A percentile compares a stretch with the other conserved stretches of the same genome.
These are phyloP conservation scores for Ensete glaucum DNA, from an alignment of 176 grass and related monocot genomes.

Conservation along the genomic window DNA sequence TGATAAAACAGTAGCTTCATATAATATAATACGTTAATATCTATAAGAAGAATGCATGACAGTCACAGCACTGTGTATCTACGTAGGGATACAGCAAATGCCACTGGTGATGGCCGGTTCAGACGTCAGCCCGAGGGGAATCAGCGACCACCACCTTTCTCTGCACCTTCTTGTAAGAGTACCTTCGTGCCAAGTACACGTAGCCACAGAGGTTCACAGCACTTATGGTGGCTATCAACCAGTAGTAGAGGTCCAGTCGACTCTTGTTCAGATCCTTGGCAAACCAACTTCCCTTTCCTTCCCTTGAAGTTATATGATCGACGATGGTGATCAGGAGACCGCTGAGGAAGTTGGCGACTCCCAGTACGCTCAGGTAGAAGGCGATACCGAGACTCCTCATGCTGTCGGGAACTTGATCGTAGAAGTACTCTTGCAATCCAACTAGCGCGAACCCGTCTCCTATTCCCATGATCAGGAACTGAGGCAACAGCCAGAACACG, in stretches of 20 bases:
- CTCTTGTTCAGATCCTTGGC: slow-evolving; percentile 53
- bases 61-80: no score
- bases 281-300: slow-evolving; percentile 40
- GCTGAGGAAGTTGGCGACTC: slow-evolving; percentile 55
- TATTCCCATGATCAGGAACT: slow-evolving; percentile 50
- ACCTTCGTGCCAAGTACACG: slow-evolving; percentile 31
- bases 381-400: slow-evolving; percentile 92
- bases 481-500: slow-evolving; percentile 59
- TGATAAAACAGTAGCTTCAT: no score
- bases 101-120: no score
- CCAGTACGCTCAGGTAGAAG: slow-evolving; percentile 66
- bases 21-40: no score
- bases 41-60: no score
- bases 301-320: slow-evolving; percentile 24
- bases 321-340: slow-evolving; percentile 45
- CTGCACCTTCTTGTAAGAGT: slow-evolving; percentile 66
- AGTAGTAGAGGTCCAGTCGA: slow-evolving; percentile 74
- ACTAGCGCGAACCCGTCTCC: slow-evolving; percentile 72
- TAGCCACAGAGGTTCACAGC: slow-evolving; percentile 47
- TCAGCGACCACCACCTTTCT: slow-evolving; percentile 13
- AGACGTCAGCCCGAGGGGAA: background rate
- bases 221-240: slow-evolving; percentile 35
- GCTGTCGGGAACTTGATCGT: slow-evolving; percentile 69
- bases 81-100: no score
- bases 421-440: slow-evolving; percentile 84